Evolutionary conservation across 2,329 filamentous ascomycete genomes (phyloP).

Genomic region (Delphinella strobiligena): DNA sequence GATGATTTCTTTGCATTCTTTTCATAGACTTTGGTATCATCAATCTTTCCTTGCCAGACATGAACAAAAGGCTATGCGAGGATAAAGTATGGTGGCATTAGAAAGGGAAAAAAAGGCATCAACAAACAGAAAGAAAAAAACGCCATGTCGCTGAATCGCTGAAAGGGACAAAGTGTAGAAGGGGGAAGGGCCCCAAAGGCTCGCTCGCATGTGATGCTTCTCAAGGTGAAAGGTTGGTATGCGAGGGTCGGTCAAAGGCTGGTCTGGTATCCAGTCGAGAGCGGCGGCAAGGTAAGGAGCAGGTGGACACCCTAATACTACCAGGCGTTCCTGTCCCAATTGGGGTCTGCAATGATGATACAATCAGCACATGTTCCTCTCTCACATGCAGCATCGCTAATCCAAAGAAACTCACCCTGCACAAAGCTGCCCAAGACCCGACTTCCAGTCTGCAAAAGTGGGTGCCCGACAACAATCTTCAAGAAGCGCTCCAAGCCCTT

Average conservation of each 20-base stretch:
- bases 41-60: too few relatives aligned
- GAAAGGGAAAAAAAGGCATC: background rate
- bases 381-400: background rate
- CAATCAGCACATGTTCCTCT: background rate
- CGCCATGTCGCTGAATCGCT: slow-evolving; percentile 10
- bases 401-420: slow-evolving; percentile 56
- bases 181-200: background rate
- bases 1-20: too few relatives aligned
- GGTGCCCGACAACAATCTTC: slow-evolving; percentile 95
- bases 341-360: slow-evolving; percentile 46
- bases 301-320: slow-evolving; percentile 23
- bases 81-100: too few relatives aligned
- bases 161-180: slow-evolving; percentile 2
- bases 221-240: background rate
- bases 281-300: background rate
- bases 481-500: slow-evolving; percentile 90
- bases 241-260: background rate
- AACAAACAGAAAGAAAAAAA: slow-evolving; percentile 4
- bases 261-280: background rate
- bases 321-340: slow-evolving; percentile 88
- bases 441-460: slow-evolving; percentile 90
- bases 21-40: too few relatives aligned
- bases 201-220: background rate
- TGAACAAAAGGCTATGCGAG: too few relatives aligned
- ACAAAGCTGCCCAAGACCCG: slow-evolving; percentile 95